Conservation (phyloP, 2,329 filamentous ascomycete species). For the Trichoderma atrobrunneum region DNA sequence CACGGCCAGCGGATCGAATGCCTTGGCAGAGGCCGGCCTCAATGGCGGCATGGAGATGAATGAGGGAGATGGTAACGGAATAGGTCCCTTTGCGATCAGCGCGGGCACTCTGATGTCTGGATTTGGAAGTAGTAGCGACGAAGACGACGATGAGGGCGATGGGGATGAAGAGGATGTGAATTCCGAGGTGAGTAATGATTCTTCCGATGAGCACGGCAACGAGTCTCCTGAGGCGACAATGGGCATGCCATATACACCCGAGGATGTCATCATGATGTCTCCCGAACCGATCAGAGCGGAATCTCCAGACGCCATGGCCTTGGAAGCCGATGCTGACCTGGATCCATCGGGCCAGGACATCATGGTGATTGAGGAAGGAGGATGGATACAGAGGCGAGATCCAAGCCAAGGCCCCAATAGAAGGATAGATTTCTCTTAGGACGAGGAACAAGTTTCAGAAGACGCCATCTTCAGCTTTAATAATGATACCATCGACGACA, state of each 20-base stretch:
- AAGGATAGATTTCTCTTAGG: slow-evolving; percentile 12
- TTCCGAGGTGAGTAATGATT: slow-evolving; percentile 59
- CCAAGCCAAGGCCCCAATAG: slow-evolving; percentile 2
- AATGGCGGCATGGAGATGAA: slow-evolving; percentile 70
- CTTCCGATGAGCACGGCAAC: slow-evolving; percentile 32
- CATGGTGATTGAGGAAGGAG: neutral
- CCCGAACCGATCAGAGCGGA: slow-evolving; percentile 29
- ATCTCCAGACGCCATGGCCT: slow-evolving; percentile 25
- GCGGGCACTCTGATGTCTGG: slow-evolving; percentile 78
- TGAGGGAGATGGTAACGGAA: slow-evolving; percentile 63
- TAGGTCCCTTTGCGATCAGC: slow-evolving; percentile 69
- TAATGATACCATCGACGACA: slow-evolving; percentile 14
- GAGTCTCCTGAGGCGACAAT: slow-evolving; percentile 29
- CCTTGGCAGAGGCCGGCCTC: slow-evolving; percentile 76
- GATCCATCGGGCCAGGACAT: slow-evolving; percentile 2
- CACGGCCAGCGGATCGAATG: slow-evolving; percentile 54
- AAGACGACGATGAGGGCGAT: slow-evolving; percentile 93
- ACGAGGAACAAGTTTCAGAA: slow-evolving; percentile 1
- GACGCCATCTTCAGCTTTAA: neutral
- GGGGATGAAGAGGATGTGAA: slow-evolving; percentile 74
- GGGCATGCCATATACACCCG: slow-evolving; percentile 28
- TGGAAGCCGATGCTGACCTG: slow-evolving; percentile 18
- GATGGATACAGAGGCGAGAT: neutral
- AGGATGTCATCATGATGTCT: slow-evolving; percentile 34
- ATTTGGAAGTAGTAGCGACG: slow-evolving; percentile 92